phyloP scores from a whole-genome alignment of 2,329 filamentous ascomycete species.

The Xylaria sp. region DNA sequence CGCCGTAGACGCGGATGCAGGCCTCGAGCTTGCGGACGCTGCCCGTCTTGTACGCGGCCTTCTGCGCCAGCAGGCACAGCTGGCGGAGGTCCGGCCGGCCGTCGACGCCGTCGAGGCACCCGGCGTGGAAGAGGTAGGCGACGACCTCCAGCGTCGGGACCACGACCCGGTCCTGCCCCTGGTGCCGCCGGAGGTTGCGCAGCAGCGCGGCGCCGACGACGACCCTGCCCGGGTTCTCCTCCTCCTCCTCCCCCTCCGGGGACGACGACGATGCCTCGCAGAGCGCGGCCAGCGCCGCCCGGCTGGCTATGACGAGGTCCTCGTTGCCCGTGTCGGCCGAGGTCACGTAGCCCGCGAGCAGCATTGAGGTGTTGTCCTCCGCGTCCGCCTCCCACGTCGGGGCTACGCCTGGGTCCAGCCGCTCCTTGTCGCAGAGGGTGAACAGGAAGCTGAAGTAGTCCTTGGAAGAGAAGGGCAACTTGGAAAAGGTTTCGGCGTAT shows the following conservation, averaged over 20 bases:
- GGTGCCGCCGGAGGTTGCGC: constrained; percentile 54
- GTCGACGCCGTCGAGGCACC: constrained; percentile 43
- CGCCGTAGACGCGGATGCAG: constrained; percentile 77
- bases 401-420: constrained; percentile 43
- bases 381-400: constrained; percentile 38
- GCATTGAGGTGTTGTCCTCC: constrained; percentile 49
- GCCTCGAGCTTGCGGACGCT: constrained; percentile 82
- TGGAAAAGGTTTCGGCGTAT: constrained; percentile 39
- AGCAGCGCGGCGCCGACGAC: constrained; percentile 55
- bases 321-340: constrained; percentile 81
- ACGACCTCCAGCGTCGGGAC: constrained; percentile 77
- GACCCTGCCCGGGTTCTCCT: constrained; percentile 46
- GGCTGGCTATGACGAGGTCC: constrained; percentile 69
- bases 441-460: constrained; percentile 62
- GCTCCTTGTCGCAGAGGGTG: constrained; percentile 43
- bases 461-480: constrained; percentile 58
- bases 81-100: constrained; percentile 49
- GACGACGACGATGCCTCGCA: constrained; percentile 49
- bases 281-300: constrained; percentile 63
- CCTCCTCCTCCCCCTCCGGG: too few relatives aligned
- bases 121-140: constrained; percentile 74
- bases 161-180: constrained; percentile 69
- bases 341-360: constrained; percentile 70
- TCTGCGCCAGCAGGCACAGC: constrained; percentile 73
- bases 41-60: constrained; percentile 78